Conservation (phyloP, 1,139 yeast genomes). For the Diutina mesorugosa region DNA sequence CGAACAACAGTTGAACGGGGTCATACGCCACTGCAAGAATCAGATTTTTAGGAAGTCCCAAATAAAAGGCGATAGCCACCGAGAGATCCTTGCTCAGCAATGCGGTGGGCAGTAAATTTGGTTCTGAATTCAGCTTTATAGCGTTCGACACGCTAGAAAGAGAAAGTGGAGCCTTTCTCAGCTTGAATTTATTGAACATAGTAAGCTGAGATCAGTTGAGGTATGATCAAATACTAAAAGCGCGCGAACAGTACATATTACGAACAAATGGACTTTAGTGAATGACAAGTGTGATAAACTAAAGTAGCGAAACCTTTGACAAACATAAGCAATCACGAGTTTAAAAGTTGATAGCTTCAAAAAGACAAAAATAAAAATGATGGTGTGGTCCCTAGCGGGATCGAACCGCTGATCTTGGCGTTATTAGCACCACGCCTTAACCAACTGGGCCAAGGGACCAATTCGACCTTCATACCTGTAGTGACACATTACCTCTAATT, state of each 20-base stretch:
- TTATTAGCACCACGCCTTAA: conserved; percentile 86
- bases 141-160: conserved; percentile 41
- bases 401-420: conserved; percentile 81
- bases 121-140: conserved; percentile 31
- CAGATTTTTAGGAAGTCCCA: conserved; percentile 25
- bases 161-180: conserved; percentile 33
- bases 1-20: conserved; percentile 78
- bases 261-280: background rate
- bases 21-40: conserved; percentile 66
- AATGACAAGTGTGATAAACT: too few species aligned
- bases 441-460: conserved; percentile 85
- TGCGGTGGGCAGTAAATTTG: conserved; percentile 26
- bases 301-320: too few species aligned
- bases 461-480: too few species aligned
- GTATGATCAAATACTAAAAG: background rate
- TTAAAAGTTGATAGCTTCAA: too few species aligned
- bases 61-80: conserved; percentile 21
- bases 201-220: background rate
- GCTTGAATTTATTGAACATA: conserved; percentile 32
- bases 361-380: background rate
- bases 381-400: conserved; percentile 73
- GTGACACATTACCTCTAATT: too few species aligned
- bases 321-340: too few species aligned
- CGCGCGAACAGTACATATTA: background rate
- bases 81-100: conserved; percentile 24